phyloP scores from a whole-genome alignment of 1,284 basidiomycete genomes.

The Leccinum griseonigrum region DNA sequence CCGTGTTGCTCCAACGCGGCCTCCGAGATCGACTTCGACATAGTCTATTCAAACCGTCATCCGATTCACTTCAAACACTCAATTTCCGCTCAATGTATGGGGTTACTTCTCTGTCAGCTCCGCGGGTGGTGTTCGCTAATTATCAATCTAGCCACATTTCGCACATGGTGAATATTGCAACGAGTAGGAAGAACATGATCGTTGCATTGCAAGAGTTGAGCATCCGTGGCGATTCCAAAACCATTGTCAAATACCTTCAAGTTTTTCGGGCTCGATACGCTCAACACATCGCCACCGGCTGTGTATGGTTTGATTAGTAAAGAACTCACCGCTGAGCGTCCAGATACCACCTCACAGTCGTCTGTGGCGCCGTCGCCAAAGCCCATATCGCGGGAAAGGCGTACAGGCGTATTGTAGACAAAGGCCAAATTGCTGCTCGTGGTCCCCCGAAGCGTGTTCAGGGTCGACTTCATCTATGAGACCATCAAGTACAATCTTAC shows the following conservation, averaged over 20 bases:
- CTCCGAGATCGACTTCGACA: slow-evolving; percentile 97
- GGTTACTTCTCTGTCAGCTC: slow-evolving; percentile 98
- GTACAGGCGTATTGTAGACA: slow-evolving; percentile 95
- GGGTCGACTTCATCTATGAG: slow-evolving; percentile 98
- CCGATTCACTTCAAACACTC: slow-evolving; percentile 94
- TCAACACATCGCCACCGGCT: slow-evolving; percentile 98
- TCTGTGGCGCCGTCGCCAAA: slow-evolving; percentile 96
- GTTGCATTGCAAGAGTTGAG: slow-evolving; percentile 97
- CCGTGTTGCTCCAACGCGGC: slow-evolving; percentile 90
- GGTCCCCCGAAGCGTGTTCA: slow-evolving; percentile 94
- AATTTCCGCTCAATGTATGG: slow-evolving; percentile 99
- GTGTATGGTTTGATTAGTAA: slow-evolving; percentile 97
- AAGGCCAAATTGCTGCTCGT: slow-evolving; percentile 95
- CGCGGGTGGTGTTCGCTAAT: slow-evolving; percentile 94
- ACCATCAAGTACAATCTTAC: slow-evolving; percentile 96
- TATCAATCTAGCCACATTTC: slow-evolving; percentile 99
- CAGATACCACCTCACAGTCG: slow-evolving; percentile 89
- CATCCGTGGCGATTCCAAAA: slow-evolving; percentile 98
- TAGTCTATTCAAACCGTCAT: slow-evolving; percentile 97
- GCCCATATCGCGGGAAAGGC: slow-evolving; percentile 89
- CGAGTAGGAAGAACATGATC: slow-evolving; percentile 98
- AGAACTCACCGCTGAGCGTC: slow-evolving; percentile 95
- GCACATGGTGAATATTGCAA: slow-evolving; percentile 94
- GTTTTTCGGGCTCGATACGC: slow-evolving; percentile 93
- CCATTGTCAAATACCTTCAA: slow-evolving; percentile 99